Evolutionary conservation across 2,329 filamentous ascomycete species (phyloP), one percentile per base, ranked within the genome.

Genomic region (Biscogniauxia marginata): DNA sequence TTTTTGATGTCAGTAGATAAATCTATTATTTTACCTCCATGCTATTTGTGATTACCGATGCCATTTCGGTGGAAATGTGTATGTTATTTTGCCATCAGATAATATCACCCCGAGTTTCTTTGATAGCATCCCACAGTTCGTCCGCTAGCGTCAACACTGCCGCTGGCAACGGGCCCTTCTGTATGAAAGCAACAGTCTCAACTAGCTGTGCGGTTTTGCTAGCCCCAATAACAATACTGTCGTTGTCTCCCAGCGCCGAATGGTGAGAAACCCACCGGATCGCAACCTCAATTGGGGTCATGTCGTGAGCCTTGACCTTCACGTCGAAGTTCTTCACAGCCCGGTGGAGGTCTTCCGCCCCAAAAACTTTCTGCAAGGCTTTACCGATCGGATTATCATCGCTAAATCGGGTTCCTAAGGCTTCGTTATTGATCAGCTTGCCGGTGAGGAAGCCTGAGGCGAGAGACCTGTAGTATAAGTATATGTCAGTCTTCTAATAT

Each of bases 221-320:
- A 2, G 72, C 72, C 0, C 73, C 72, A 5, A 75, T 25, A 16
- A 76, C 62, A 19, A 75, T 65, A 9, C 68, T 67, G 20, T 74
- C 62, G 4, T 65, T 62, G 4, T 65, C 63, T 9, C 56, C 59
- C 49, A 73, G 47, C 2, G 45, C 54, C 3, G 65, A 73, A 54
- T 74, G 68, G 54, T 71, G 69, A 11, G 64, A 62, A 7, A 71
- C 57, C 71, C 73, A 74, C 24, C 72, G 71, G 19, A 73, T 59
- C 20, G 70, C 68, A 3, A 74, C 69, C 54, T 75, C 73, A 1
- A 70, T 58, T 1, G 67, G 68, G 4, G 61, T 61, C n/a, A 69
- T 53, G 1, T 65, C 64, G 2, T 65, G 61, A 0, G 65, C 61
- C 19, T 55, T 56, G 7, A 63, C 65, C 21, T 62, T 67, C 4